Evolutionary conservation across 2,329 filamentous ascomycete species (phyloP).

Genomic region (Zalaria sp.): DNA sequence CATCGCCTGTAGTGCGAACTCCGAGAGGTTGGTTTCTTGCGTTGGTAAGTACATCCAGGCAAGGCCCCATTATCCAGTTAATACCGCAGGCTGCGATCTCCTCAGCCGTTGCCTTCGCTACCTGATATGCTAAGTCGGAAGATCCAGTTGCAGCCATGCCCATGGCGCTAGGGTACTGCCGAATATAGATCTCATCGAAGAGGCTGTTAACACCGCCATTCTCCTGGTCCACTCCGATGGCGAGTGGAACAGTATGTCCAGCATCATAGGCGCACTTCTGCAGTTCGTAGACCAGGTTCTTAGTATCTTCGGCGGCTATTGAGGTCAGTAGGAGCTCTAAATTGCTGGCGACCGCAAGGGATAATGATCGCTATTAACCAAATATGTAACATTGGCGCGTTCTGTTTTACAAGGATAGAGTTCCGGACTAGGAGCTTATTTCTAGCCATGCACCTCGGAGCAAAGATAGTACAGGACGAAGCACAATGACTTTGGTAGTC

Average conservation of each 20-base stretch:
- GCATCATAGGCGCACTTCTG: conserved; percentile 85
- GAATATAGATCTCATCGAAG: conserved; percentile 89
- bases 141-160: conserved; percentile 86
- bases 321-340: conserved; percentile 12
- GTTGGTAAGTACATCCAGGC: conserved; percentile 87
- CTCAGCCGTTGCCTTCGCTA: conserved; percentile 84
- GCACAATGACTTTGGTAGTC: neutral
- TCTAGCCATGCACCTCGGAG: too few relatives aligned
- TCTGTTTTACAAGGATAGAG: too few relatives aligned
- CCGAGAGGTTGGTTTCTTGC: conserved; percentile 81
- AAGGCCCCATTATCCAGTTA: conserved; percentile 89
- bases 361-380: neutral
- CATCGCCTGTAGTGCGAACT: conserved; percentile 78
- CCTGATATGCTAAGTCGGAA: conserved; percentile 70
- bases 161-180: conserved; percentile 95
- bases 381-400: too few relatives aligned
- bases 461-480: too few relatives aligned
- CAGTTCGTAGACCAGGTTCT: conserved; percentile 74
- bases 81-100: conserved; percentile 88
- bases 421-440: too few relatives aligned
- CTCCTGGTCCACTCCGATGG: conserved; percentile 90
- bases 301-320: conserved; percentile 79
- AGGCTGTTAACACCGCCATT: conserved; percentile 97
- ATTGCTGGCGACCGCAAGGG: too few relatives aligned
- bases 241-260: conserved; percentile 74